Conservation (phyloP, 805 yeast species). For the Candida railenensis region DNA sequence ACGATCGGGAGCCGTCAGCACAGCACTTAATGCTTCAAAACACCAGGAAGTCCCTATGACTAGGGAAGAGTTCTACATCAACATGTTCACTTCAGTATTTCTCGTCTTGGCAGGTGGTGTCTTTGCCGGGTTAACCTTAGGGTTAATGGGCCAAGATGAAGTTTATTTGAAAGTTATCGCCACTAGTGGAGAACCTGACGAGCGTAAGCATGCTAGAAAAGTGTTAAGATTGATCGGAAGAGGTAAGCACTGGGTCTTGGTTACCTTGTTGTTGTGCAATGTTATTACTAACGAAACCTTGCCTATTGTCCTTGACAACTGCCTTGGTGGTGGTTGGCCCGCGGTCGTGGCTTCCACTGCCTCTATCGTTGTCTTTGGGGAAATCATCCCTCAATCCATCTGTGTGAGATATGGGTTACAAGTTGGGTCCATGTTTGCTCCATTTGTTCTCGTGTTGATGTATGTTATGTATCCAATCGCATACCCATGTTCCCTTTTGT, state of each 20-base stretch:
- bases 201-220: constrained; percentile 64
- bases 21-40: constrained; percentile 8
- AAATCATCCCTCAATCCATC: constrained; percentile 90
- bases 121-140: constrained; percentile 93
- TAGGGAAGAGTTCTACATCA: constrained; percentile 43
- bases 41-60: constrained; percentile 21
- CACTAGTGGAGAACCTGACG: constrained; percentile 74
- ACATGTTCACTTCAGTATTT: constrained; percentile 51
- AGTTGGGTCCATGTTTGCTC: constrained; percentile 87
- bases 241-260: constrained; percentile 96
- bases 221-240: constrained; percentile 71
- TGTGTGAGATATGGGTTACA: constrained; percentile 92
- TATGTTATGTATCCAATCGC: constrained; percentile 89
- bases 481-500: constrained; percentile 78
- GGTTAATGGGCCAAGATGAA: constrained; percentile 97
- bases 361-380: constrained; percentile 91
- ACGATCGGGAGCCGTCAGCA: not conserved
- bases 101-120: constrained; percentile 80
- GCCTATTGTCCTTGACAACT: constrained; percentile 89
- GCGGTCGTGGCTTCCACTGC: constrained; percentile 95
- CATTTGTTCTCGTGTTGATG: constrained; percentile 83
- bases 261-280: constrained; percentile 78
- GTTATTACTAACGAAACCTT: constrained; percentile 93
- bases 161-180: constrained; percentile 88
- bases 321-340: constrained; percentile 96